Percentiles rank a stretch among this genome's conserved stretches.
Evolutionary conservation across 1,284 basidiomycete genomes (phyloP).

Genomic region (Pyrrhoderma noxium): DNA sequence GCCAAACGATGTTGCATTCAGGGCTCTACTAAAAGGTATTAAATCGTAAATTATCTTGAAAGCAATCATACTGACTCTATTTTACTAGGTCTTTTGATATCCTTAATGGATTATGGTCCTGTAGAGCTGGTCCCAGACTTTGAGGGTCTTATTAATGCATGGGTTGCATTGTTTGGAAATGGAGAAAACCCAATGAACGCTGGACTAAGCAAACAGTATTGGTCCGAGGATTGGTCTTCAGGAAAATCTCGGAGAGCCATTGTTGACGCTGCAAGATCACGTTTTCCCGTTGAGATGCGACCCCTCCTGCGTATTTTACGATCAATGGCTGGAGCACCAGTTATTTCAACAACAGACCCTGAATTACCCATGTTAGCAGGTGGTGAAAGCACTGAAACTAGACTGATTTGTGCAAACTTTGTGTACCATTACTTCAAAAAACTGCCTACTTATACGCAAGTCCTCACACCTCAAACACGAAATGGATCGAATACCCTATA

Average conservation of each 20-base stretch:
- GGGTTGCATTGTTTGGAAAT: constrained; percentile 74
- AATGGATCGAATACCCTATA: constrained; percentile 61
- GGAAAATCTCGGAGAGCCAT: constrained; percentile 62
- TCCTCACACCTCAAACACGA: constrained; percentile 54
- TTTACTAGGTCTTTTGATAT: constrained; percentile 55
- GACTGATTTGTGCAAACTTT: constrained; percentile 49
- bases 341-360: constrained; percentile 60
- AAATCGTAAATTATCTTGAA: constrained; percentile 9
- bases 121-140: constrained; percentile 71
- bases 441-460: constrained; percentile 70
- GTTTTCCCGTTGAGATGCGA: constrained; percentile 74
- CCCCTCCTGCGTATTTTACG: constrained; percentile 70
- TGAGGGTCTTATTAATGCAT: constrained; percentile 64
- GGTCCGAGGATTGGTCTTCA: constrained; percentile 61
- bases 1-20: constrained; percentile 75
- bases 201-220: constrained; percentile 71
- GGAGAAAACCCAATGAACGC: constrained; percentile 64
- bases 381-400: constrained; percentile 32
- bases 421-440: constrained; percentile 70
- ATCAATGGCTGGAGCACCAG: constrained; percentile 65
- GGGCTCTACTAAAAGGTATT: constrained; percentile 76
- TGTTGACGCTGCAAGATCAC: constrained; percentile 69
- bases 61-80: constrained; percentile 19
- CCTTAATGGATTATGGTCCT: constrained; percentile 64
- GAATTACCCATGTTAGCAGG: constrained; percentile 35